Base-by-base conservation (phyloP, 148 eudicot species). In the Suaeda aralocaspica region DNA sequence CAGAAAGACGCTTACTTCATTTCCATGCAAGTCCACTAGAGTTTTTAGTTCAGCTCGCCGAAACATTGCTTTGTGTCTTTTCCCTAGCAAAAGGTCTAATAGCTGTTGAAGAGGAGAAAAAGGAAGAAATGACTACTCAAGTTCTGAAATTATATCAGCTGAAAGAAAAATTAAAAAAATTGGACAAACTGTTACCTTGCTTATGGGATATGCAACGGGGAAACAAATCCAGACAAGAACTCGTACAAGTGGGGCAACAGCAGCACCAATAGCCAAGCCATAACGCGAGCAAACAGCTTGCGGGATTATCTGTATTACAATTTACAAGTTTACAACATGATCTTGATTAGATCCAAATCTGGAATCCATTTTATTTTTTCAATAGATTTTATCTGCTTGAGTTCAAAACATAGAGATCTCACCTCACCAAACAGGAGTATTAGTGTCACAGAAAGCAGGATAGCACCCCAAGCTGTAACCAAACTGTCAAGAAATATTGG, bases 121-220 rank as follows among this genome's bases (percentile, higher is more conserved):
- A 7, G n/a, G 13, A 48, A 42, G 58, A 49, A 16, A 22, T 22
- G 25, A 24, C 7, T 24, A 15, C 16, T 28, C 63, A 1, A 52
- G 34, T 55, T 19, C 12, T 53, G 4, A 58, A 46, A 36, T 8
- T 42, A 9, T 21, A 4, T 21, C 34, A 9, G 14, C 33, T 49
- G 18, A 3, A 16, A 26, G 42, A 6, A 13, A 3, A 42, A 22
- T 18, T 12, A 70, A 55, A 53, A 18, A 29, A n/a, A n/a, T 50
- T 18, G 58, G 14, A 26, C 2, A 25, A 55, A 59, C 12, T 25
- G 34, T 81, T 67, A 89, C 95, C 95, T 89, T 87, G 86, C 96
- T 85, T 67, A 85, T 82, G 15, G 89, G 95, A 75, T 84, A 89
- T 49, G 91, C 87, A 50, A 87, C 68, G 58, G 89, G 91, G 66